These are phyloP conservation scores for Ceriops decandra DNA, from an alignment of 345 rosid genomes.

Conservation along the genomic window DNA sequence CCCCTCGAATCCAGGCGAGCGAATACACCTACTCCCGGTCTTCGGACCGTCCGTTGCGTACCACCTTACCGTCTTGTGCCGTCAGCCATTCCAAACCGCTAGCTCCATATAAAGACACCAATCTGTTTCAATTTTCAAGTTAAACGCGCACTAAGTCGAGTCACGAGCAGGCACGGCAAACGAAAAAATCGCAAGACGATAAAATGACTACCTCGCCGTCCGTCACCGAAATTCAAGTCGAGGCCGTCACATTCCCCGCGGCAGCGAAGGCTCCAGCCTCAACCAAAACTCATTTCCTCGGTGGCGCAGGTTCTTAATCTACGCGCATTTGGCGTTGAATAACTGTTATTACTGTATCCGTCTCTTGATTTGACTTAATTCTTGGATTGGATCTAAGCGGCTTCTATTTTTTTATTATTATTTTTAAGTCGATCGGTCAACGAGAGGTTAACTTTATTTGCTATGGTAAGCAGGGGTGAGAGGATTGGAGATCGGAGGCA, in stretches of 20 bases:
- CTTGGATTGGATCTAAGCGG: not conserved
- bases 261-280: constrained; percentile 67
- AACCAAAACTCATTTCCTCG: constrained; percentile 57
- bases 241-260: constrained; percentile 49
- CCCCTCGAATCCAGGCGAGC: no score
- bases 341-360: not conserved
- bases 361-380: not conserved
- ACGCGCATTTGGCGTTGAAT: not conserved
- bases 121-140: no score
- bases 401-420: no score
- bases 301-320: constrained; percentile 63
- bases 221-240: constrained; percentile 44
- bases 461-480: constrained; percentile 55
- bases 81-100: no score
- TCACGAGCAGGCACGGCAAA: no score
- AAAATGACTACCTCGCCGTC: not conserved
- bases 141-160: no score
- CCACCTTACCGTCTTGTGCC: no score
- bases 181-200: not conserved
- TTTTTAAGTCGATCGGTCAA: no score
- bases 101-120: not conserved
- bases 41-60: no score
- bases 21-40: no score
- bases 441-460: not conserved
- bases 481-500: constrained; percentile 72